These are phyloP conservation scores for Thuidium tamariscinum DNA, from an alignment of 225 moss, liverwort and hornwort species.

Conservation along the genomic window DNA sequence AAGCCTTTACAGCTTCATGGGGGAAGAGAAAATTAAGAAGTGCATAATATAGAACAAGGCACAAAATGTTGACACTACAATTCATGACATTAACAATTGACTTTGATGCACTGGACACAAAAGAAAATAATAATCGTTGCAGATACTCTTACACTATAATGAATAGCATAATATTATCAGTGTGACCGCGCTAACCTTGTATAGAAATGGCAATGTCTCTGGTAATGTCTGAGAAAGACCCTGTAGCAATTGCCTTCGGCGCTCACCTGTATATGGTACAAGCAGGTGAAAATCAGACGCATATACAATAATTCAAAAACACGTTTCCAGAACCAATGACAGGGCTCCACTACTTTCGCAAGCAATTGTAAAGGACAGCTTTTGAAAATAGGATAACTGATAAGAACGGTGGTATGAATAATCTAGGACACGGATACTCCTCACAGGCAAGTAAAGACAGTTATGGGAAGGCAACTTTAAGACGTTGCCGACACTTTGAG, in stretches of 20 bases:
- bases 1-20: background rate
- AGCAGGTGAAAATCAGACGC: constrained; percentile 4
- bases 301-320: background rate
- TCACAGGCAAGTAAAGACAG: background rate
- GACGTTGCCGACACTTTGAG: background rate
- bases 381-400: background rate
- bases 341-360: background rate
- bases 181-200: constrained; percentile 34
- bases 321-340: background rate
- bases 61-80: background rate
- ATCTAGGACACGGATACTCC: background rate
- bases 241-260: constrained; percentile 72
- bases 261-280: constrained; percentile 42
- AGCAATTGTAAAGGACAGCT: background rate
- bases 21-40: background rate
- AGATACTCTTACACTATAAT: background rate
- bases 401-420: background rate
- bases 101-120: background rate
- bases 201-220: constrained; percentile 81
- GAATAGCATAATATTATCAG: background rate
- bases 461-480: background rate
- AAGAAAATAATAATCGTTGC: background rate
- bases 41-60: background rate
- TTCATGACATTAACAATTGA: background rate
- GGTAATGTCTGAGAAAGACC: constrained; percentile 85